Conservation (phyloP, 495 filamentous ascomycete genomes). For the Friedmanniomyces endolithicus region DNA sequence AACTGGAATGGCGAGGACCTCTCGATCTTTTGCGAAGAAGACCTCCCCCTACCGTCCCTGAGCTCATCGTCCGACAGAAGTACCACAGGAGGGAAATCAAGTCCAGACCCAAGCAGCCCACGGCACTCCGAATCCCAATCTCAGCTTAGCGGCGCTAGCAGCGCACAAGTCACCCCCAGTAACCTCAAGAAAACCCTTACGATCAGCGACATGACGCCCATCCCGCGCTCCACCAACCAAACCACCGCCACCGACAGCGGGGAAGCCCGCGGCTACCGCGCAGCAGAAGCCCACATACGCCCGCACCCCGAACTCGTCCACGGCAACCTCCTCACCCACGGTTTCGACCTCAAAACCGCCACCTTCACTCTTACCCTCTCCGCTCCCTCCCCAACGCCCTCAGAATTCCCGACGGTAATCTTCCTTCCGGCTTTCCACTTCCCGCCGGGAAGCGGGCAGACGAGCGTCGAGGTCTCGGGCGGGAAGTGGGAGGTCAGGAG, state of each 20-base stretch:
- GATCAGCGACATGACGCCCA: slow-evolving; percentile 28
- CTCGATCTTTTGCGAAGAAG: slow-evolving; percentile 76
- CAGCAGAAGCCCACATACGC: slow-evolving; percentile 82
- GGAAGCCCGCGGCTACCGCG: slow-evolving; percentile 60
- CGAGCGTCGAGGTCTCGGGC: slow-evolving; percentile 58
- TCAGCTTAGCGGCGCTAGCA: slow-evolving; percentile 33
- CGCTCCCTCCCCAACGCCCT: slow-evolving; percentile 27
- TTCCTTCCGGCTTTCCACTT: slow-evolving; percentile 92
- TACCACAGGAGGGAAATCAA: no score
- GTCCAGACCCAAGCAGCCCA: neutral
- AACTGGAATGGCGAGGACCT: slow-evolving; percentile 97
- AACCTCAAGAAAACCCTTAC: slow-evolving; percentile 64
- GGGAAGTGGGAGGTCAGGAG: slow-evolving; percentile 77
- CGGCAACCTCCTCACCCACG: slow-evolving; percentile 52
- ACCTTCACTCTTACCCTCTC: slow-evolving; percentile 28
- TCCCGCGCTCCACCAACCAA: slow-evolving; percentile 39
- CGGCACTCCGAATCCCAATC: no score
- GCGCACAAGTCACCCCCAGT: slow-evolving; percentile 41
- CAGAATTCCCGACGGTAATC: slow-evolving; percentile 64
- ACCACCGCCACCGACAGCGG: slow-evolving; percentile 31
- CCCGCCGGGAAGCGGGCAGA: slow-evolving; percentile 41
- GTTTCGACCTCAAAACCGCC: slow-evolving; percentile 50
- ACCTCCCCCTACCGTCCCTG: slow-evolving; percentile 50
- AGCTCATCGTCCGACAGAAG: no score
- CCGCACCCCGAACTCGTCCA: slow-evolving; percentile 67